Percentiles rank a stretch among this genome's conserved stretches.
Conservation (phyloP, 2,329 filamentous ascomycete species). For the Ophiosphaerella narmari region DNA sequence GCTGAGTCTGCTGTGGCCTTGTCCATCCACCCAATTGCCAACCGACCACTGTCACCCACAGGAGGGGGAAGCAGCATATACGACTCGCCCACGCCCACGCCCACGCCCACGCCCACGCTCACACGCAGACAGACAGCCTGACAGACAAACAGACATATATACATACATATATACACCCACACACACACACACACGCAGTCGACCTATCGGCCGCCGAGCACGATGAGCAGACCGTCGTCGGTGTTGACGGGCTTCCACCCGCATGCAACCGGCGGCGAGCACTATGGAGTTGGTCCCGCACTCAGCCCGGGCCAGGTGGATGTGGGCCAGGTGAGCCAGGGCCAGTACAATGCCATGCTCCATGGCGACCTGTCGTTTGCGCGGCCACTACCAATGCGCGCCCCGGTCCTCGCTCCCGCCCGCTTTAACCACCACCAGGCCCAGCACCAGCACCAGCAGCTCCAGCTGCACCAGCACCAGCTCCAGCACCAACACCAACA, state of each 20-base stretch:
- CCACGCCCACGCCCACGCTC: neutral
- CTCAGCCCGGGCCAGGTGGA: neutral
- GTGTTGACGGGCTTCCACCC: slow-evolving; percentile 35
- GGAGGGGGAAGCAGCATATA: slow-evolving; percentile 2
- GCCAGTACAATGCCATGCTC: slow-evolving; percentile 27
- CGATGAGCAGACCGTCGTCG: slow-evolving; percentile 36
- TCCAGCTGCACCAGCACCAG: slow-evolving; percentile 31
- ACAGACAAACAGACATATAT: too few relatives aligned
- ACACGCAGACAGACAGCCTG: slow-evolving; percentile 3
- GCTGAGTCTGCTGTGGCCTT: slow-evolving; percentile 43
- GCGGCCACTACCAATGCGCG: slow-evolving; percentile 49
- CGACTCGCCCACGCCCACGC: slow-evolving; percentile 1
- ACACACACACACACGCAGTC: neutral
- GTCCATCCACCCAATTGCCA: slow-evolving; percentile 33
- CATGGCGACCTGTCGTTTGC: slow-evolving; percentile 41
- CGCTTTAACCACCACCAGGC: slow-evolving; percentile 38
- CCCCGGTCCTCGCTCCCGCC: slow-evolving; percentile 45
- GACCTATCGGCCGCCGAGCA: neutral
- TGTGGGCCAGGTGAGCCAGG: slow-evolving; percentile 8
- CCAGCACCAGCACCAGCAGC: slow-evolving; percentile 45
- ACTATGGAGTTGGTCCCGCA: slow-evolving; percentile 28
- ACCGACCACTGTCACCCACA: slow-evolving; percentile 20
- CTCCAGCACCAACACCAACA: slow-evolving; percentile 33
- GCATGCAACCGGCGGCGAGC: slow-evolving; percentile 8
- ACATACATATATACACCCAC: too few relatives aligned